Evolutionary conservation across 495 filamentous ascomycete species (phyloP), one percentile per base, ranked within the genome.

Genomic region (Penicillium taxi): DNA sequence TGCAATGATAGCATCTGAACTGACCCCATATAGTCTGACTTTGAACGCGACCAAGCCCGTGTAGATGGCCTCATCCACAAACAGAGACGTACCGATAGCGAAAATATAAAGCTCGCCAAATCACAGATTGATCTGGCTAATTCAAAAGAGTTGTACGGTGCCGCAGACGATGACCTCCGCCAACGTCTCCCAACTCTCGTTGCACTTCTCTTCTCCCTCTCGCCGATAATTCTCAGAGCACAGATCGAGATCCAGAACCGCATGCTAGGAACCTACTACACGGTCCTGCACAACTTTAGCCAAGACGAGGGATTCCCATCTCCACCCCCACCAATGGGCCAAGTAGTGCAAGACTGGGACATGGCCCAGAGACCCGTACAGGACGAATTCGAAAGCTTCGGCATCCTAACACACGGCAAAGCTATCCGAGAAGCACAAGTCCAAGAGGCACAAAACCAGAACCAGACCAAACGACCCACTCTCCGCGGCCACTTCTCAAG

Each of bases 231-330:
- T 11, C 69, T 93, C 3, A 69, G 74, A 20, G 74, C 73, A 24
- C 81, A 90, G 42, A 77, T 94, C 17, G 69, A 82, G 50, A 77
- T 86, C 24, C 90, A 96, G 49, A 91, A 90, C 56, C 75, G 77
- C 26, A 67, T 96, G 17, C 72, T 95, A 2, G 89, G 77, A 0
- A 68, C 91, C 37, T 82, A 84, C 45, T 96, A 96, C 61, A 94
- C 89, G 8, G 67, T 78, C 0, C 64, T 95, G 3, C 79, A 87
- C 53, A 77, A 77, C 40, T 96, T 84, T 58, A 86, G 83, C 43
- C 65, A 81, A 36, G 74, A 82, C 16, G 66, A 78, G 38, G 66
- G 73, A 7, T 85, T 90, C 50, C 80, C 80, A 2, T 82, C 80
- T 6, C 82, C 84, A 9, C 74, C 86, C 0, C 82, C 83, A 0